Percentiles rank a stretch among this genome's conserved stretches.
Conservation (phyloP, 2,329 filamentous ascomycete genomes). For the Arthrobotrys musiformis region DNA sequence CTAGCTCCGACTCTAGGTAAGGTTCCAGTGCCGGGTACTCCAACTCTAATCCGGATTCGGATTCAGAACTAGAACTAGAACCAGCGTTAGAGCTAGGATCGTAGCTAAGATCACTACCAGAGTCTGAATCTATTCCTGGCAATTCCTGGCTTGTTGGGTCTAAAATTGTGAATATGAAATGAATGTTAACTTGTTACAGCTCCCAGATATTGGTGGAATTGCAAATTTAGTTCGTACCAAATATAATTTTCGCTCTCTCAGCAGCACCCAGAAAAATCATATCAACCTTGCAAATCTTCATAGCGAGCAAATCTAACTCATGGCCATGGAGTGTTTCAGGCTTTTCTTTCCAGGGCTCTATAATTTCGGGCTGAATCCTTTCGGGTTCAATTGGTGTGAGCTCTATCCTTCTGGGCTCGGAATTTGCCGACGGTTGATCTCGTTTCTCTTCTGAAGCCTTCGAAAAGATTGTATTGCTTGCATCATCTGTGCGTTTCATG, state of each 20-base stretch:
- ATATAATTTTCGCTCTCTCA: not conserved
- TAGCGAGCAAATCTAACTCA: conserved; percentile 14
- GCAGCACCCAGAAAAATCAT: not conserved
- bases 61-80: no score
- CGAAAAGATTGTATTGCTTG: not conserved
- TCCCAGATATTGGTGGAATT: not conserved
- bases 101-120: no score
- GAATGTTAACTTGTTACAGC: not conserved
- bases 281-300: conserved; percentile 15
- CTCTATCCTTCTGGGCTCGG: not conserved
- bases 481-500: conserved; percentile 15
- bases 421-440: not conserved
- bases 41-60: no score
- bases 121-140: not conserved
- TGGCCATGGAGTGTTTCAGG: conserved; percentile 17
- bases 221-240: not conserved
- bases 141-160: not conserved
- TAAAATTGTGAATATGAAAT: not conserved
- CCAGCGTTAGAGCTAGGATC: no score
- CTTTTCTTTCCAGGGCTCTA: not conserved
- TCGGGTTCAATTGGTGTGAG: not conserved
- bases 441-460: not conserved
- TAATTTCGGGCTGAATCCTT: not conserved
- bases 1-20: no score
- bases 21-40: no score